Evolutionary conservation across 495 filamentous ascomycete species (phyloP), one percentile per base, ranked within the genome.

Genomic region (Penicillium desertorum): DNA sequence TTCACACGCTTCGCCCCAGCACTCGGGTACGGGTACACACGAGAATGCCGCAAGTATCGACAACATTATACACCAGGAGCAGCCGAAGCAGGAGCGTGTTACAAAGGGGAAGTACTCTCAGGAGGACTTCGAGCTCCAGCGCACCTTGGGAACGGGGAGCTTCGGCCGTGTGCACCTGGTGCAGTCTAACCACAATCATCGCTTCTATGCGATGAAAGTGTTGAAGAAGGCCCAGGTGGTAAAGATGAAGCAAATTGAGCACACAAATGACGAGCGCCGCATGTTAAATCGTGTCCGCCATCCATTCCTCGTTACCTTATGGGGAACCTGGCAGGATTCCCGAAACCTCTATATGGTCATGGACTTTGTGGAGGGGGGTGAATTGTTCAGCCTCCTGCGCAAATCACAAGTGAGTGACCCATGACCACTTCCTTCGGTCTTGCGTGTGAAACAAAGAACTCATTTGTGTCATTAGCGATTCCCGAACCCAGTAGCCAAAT

Each of bases 181-280:
- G 46, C 93, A 98, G 73, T 96, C 92, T 27, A 92, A 88, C 65
- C 95, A 98, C 75, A 98, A 98, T 73, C 87, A 92, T 73, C 86
- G 94, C 45, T 98, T 91, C 80, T 98, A 98, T 77, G 94, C 94
- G 14, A 85, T 98, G 71, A 98, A 98, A 74, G 95, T 98, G 42
- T 73, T 98, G 73, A 98, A 98, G 76, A 98, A 98, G 82, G 87
- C 86, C 49, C 95, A 98, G 73, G 94, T 98, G 42, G 92, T 98
- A 61, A 98, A 96, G 81, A 98, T 98, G 94, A 98, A 98, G 79
- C 95, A 98, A 72, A 89, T 98, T 46, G 95, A 98, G 69, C 94
- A 98, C 73, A 98, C 94, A 55, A 98, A 98, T 69, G 94, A 98
- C 71, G 94, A 98, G 79, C 83, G 94, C 57, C 84, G 83, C 51